These are phyloP conservation scores for Closterium sp. DNA, from an alignment of 139 green algal species.

Conservation along the genomic window DNA sequence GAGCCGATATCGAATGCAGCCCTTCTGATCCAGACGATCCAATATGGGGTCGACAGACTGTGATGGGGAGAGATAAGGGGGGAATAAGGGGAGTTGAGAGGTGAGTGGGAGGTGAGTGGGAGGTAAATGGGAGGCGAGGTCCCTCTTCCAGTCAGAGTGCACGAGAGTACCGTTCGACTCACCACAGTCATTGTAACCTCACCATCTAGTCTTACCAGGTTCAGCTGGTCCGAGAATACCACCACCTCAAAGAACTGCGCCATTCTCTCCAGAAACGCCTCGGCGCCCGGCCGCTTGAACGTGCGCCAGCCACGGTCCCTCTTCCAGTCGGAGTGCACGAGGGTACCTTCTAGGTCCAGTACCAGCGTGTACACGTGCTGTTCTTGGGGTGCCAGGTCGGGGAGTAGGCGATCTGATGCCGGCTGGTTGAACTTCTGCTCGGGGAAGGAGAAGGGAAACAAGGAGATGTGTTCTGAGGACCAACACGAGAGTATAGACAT, in stretches of 20 bases:
- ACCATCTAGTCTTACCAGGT: too few relatives aligned
- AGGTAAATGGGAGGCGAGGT: too few relatives aligned
- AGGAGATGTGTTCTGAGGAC: background rate
- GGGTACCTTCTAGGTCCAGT: constrained; percentile 89
- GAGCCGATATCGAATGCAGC: constrained; percentile 72
- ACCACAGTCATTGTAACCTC: too few relatives aligned
- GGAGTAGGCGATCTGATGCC: constrained; percentile 84
- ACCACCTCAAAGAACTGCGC: constrained; percentile 92
- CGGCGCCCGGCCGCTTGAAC: constrained; percentile 88
- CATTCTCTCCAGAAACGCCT: constrained; percentile 88
- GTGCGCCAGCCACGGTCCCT: constrained; percentile 70
- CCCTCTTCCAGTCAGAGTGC: too few relatives aligned
- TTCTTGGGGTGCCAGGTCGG: constrained; percentile 65
- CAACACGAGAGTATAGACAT: background rate
- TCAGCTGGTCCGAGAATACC: constrained; percentile 77
- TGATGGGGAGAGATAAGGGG: background rate
- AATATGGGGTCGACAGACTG: constrained; percentile 56
- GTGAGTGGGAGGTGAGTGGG: too few relatives aligned
- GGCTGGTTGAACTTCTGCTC: constrained; percentile 72
- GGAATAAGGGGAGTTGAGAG: too few relatives aligned
- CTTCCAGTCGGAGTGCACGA: constrained; percentile 92
- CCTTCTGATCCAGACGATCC: constrained; percentile 85
- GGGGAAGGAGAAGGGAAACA: background rate
- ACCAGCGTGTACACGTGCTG: constrained; percentile 83
- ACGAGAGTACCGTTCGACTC: too few relatives aligned